Evolutionary conservation across 768 basidiomycete genomes (phyloP).

Genomic region (Boletus huronensis): DNA sequence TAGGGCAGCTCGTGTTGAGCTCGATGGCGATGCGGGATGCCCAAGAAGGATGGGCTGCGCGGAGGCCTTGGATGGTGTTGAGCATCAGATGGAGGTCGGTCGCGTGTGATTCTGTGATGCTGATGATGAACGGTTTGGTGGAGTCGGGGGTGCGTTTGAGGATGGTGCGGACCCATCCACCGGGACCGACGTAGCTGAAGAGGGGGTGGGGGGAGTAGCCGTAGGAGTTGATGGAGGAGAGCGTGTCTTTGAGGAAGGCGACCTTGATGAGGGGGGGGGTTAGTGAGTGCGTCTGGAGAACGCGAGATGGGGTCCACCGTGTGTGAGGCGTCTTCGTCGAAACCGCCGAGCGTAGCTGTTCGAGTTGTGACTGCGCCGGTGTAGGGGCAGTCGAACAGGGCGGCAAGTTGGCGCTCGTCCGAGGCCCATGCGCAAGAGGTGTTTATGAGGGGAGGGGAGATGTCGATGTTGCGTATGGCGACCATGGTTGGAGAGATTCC

Average conservation of each 20-base stretch:
- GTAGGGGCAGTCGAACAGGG: constrained; percentile 59
- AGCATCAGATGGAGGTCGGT: constrained; percentile 54
- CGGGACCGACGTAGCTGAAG: constrained; percentile 47
- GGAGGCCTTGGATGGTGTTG: constrained; percentile 54
- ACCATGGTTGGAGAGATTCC: constrained; percentile 42
- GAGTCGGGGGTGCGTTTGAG: constrained; percentile 33
- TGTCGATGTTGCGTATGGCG: constrained; percentile 49
- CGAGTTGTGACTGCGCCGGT: constrained; percentile 83
- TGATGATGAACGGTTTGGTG: constrained; percentile 73
- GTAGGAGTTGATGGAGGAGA: constrained; percentile 78
- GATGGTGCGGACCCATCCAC: constrained; percentile 50
- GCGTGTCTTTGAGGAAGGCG: constrained; percentile 46
- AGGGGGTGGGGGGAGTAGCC: constrained; percentile 84
- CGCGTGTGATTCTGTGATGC: constrained; percentile 64
- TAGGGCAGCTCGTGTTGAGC: constrained; percentile 84
- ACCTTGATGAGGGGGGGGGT: constrained; percentile 42
- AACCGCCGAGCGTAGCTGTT: constrained; percentile 70
- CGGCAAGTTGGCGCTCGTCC: constrained; percentile 56
- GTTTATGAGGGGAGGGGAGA: constrained; percentile 70
- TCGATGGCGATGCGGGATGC: constrained; percentile 61
- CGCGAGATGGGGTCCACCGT: constrained; percentile 38
- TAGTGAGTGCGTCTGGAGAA: background rate
- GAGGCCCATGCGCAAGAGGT: constrained; percentile 83
- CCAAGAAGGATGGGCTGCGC: constrained; percentile 40
- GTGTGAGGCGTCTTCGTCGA: constrained; percentile 59